These are phyloP conservation scores for Neurospora hispaniola DNA, from an alignment of 495 filamentous ascomycete genomes.

Conservation along the genomic window DNA sequence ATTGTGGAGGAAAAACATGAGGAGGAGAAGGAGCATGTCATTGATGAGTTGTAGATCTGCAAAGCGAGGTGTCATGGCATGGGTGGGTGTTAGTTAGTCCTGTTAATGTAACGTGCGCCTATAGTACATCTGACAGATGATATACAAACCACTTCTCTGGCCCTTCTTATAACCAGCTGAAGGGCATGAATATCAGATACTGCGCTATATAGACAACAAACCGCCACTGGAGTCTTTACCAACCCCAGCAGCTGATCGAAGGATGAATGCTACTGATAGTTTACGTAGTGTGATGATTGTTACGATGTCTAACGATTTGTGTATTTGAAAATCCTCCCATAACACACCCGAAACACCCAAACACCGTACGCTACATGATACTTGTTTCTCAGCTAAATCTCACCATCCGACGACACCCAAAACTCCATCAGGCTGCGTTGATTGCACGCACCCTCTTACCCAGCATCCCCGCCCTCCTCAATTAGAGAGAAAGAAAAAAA, in stretches of 20 bases:
- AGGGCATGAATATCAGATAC: too few species aligned
- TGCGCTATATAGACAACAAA: too few species aligned
- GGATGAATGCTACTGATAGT: background rate
- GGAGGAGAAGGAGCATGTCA: conserved; percentile 2
- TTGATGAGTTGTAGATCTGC: conserved; percentile 17
- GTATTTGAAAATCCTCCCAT: background rate
- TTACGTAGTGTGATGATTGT: background rate
- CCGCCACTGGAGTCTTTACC: background rate
- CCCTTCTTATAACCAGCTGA: too few species aligned
- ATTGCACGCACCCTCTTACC: background rate
- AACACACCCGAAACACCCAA: background rate
- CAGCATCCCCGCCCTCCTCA: background rate
- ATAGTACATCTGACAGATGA: too few species aligned
- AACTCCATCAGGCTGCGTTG: background rate
- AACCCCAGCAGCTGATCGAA: background rate
- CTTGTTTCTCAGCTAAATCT: background rate
- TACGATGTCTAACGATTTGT: background rate
- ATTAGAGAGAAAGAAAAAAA: background rate
- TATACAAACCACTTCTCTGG: too few species aligned
- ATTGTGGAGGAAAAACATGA: conserved; percentile 3
- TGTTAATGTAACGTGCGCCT: too few species aligned
- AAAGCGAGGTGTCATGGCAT: too few species aligned
- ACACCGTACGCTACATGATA: background rate
- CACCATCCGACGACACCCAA: background rate
- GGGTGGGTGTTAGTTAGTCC: too few species aligned